phyloP scores from a whole-genome alignment of 306 rosid genomes.

The Coriaria nepalensis region DNA sequence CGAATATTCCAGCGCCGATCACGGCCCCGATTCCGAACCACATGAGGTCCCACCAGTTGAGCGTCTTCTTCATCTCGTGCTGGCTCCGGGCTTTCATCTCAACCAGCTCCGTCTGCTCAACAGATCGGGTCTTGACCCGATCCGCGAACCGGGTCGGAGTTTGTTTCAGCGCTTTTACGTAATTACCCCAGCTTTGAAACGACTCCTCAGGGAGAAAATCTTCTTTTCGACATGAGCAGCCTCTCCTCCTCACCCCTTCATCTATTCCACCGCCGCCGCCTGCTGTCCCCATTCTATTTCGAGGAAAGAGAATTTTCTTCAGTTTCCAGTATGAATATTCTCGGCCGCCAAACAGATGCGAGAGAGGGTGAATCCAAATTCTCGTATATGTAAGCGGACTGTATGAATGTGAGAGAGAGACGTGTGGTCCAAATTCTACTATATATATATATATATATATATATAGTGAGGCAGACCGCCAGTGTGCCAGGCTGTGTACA shows the following conservation, averaged over 20 bases:
- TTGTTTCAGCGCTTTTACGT: conserved; percentile 23
- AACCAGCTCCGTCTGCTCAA: conserved; percentile 39
- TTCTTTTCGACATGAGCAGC: conserved; percentile 23
- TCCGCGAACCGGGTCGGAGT: conserved; percentile 39
- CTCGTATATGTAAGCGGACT: too few relatives aligned
- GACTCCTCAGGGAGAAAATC: conserved; percentile 78
- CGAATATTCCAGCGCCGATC: conserved; percentile 73
- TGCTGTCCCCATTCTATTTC: too few relatives aligned
- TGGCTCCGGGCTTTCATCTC: conserved; percentile 49
- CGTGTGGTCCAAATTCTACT: too few relatives aligned
- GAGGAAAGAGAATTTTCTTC: too few relatives aligned
- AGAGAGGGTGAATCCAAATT: too few relatives aligned
- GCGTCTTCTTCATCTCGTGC: conserved; percentile 32
- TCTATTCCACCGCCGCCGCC: not conserved
- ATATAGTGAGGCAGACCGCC: too few relatives aligned
- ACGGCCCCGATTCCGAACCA: conserved; percentile 82
- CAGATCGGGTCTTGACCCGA: conserved; percentile 37
- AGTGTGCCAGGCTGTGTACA: too few relatives aligned
- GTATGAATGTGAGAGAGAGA: too few relatives aligned
- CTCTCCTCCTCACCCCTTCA: conserved; percentile 24
- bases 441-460: too few relatives aligned
- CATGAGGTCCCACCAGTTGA: conserved; percentile 68
- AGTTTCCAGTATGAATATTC: too few relatives aligned
- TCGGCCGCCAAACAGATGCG: too few relatives aligned
- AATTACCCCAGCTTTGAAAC: conserved; percentile 42